These are phyloP conservation scores for Fusarium buharicum DNA, from an alignment of 2,329 filamentous ascomycete species.

Conservation along the genomic window DNA sequence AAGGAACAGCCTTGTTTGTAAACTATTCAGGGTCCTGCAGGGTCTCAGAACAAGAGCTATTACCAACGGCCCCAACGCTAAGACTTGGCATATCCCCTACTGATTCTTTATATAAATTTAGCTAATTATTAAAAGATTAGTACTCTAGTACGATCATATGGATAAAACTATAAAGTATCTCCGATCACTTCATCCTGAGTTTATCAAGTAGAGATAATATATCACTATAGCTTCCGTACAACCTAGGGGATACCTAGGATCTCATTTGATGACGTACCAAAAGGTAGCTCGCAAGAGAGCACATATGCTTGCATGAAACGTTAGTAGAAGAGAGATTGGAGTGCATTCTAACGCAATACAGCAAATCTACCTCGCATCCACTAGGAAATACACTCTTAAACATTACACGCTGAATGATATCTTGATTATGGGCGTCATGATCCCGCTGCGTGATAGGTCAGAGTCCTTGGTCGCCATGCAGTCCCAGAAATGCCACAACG, in stretches of 20 bases:
- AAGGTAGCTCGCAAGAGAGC: background rate
- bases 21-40: background rate
- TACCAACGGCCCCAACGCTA: slow-evolving; percentile 9
- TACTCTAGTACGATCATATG: too few species aligned
- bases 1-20: background rate
- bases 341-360: slow-evolving; percentile 7
- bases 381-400: slow-evolving; percentile 13
- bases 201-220: too few species aligned
- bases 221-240: too few species aligned
- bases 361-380: slow-evolving; percentile 1
- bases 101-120: too few species aligned
- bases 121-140: too few species aligned
- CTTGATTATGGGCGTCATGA: slow-evolving; percentile 34
- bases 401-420: slow-evolving; percentile 30
- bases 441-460: slow-evolving; percentile 20
- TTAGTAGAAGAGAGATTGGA: slow-evolving; percentile 1
- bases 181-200: too few species aligned
- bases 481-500: slow-evolving; percentile 45
- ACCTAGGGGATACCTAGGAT: too few species aligned
- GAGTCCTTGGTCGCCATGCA: slow-evolving; percentile 40
- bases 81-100: slow-evolving; percentile 3
- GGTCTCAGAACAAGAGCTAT: background rate
- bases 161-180: too few species aligned
- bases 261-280: background rate
- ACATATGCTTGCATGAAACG: too few species aligned